Base-by-base conservation (phyloP, 2,329 filamentous ascomycete species). In the Scortechinia acanthostroma region DNA sequence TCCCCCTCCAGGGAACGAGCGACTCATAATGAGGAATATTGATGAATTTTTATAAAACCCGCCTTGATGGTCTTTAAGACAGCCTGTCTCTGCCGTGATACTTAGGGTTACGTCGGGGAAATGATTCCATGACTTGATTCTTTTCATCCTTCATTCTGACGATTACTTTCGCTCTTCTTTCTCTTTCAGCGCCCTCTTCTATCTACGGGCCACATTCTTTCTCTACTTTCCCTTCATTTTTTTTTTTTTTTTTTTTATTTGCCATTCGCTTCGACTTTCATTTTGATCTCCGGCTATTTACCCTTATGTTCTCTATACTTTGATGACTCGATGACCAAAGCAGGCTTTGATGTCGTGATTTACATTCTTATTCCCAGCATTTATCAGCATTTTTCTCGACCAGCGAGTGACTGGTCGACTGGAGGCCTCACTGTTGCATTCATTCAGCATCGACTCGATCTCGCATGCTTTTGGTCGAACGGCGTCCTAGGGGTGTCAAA, bases 21-120 rank as follows among this genome's bases (percentile, higher is more conserved):
- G 59, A 19, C 48, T 66, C 45, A 65, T 67, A 47, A 64, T 66
- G 63, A 63, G 64, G 56, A 67, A 59, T 50, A 67, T 67, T 55
- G 63, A 67, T 50, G 64, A 67, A 55, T 65, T 67, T 53, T 55
- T 67, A 49, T 67, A 58, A 63, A 53, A 47, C 46, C 10, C 25
- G 25, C 25, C 25, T n/a, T 30, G n/a, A 30, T 10, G 25, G 25
- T n/a, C 25, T 30, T n/a, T n/a, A n/a, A n/a, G n/a, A n/a, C n/a
- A n/a, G n/a, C n/a, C n/a, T n/a, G n/a, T n/a, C n/a, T n/a, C n/a
- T n/a, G n/a, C n/a, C n/a, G n/a, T n/a, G n/a, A n/a, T n/a, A n/a
- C 25, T n/a, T 10, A n/a, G 25, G 10, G 25, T 30, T n/a, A 30
- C 10, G n/a, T n/a, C 25, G 10, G 25, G n/a, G 35, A 13, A 40